A percentile compares a stretch with the other conserved stretches of the same genome.
Conservation (phyloP, 768 basidiomycete genomes). For the Mycena olivaceomarginata region DNA sequence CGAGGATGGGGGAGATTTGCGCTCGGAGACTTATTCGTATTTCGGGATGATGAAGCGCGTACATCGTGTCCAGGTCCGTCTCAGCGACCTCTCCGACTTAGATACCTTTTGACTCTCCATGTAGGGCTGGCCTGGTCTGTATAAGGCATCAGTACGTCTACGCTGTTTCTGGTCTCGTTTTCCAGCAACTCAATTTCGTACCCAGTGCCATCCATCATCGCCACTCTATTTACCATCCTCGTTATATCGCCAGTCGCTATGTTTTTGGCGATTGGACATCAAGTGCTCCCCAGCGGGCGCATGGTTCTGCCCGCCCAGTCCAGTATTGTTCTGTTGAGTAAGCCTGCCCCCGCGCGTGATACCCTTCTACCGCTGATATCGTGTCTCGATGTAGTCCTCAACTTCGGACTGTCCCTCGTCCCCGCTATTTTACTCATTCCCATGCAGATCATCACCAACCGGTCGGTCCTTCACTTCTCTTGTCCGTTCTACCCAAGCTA, state of each 20-base stretch:
- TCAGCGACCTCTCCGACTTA: no score
- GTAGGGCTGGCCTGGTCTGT: constrained; percentile 35
- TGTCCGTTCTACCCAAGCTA: not conserved
- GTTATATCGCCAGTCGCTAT: constrained; percentile 10
- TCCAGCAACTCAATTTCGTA: not conserved
- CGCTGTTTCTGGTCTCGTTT: not conserved
- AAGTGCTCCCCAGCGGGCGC: constrained; percentile 1
- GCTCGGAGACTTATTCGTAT: constrained; percentile 11
- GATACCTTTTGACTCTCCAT: not conserved
- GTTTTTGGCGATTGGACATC: not conserved
- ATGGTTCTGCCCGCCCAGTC: not conserved
- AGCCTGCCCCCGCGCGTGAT: not conserved
- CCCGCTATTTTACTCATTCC: constrained; percentile 30
- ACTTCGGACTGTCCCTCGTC: constrained; percentile 6
- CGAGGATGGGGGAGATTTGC: not conserved
- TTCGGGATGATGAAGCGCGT: constrained; percentile 22
- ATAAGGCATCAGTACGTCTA: constrained; percentile 36
- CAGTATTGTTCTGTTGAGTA: constrained; percentile 1
- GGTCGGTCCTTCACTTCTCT: not conserved
- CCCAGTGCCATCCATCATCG: constrained; percentile 38
- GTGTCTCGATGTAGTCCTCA: not conserved
- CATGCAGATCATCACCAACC: constrained; percentile 31
- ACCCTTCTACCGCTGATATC: not conserved
- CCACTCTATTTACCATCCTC: constrained; percentile 12
- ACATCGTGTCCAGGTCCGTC: constrained; percentile 20